Base-by-base conservation (phyloP, 768 basidiomycete genomes). In the Artomyces pyxidatus region DNA sequence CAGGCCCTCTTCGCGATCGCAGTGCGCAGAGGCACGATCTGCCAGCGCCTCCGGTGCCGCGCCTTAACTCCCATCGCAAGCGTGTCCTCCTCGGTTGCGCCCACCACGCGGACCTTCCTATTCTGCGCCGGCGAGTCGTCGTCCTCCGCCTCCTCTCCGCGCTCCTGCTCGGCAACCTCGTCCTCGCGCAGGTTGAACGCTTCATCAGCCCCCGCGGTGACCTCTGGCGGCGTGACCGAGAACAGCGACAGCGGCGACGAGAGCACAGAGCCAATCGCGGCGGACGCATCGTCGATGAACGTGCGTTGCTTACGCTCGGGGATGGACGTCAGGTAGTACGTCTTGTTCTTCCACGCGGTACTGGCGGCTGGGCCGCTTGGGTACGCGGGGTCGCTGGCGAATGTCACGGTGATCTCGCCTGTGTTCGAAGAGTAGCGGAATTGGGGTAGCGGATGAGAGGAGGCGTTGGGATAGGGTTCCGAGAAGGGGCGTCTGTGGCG, bases 401-500 rank as follows among this genome's bases (percentile, higher is more conserved):
- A 91, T 3, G 70, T 67, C 1, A 83, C 73, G 1, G 70, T 68
- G 47, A 91, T 81, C 47, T 83, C 77, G 22, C 74, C 74, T 3
- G 76, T 79, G 37, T 71, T 61, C 19, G 63, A 58, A 37, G 72
- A 67, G 61, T 82, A 88, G 0, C 70, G 73, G 61, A 90, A 90
- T 43, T 68, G 76, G 4, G 88, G 88, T 22, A 85, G 73, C 3
- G 84, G 80, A 57, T 91, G 89, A 4, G 87, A 80, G 59, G 83
- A 85, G 23, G 69, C 59, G 59, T 89, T 91, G 2, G 89, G 89
- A 60, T 80, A 91, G 5, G 88, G 89, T 35, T 75, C 68, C 16
- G 85, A 83, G 26, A 87, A 65, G 0, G 87, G 89, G 41, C 85
- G 76, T 46, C 88, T 71, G 63, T 89, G 88, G 45, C 89, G 79